phyloP scores from a whole-genome alignment of 2,329 filamentous ascomycete genomes.

The Orbilia javanica region DNA sequence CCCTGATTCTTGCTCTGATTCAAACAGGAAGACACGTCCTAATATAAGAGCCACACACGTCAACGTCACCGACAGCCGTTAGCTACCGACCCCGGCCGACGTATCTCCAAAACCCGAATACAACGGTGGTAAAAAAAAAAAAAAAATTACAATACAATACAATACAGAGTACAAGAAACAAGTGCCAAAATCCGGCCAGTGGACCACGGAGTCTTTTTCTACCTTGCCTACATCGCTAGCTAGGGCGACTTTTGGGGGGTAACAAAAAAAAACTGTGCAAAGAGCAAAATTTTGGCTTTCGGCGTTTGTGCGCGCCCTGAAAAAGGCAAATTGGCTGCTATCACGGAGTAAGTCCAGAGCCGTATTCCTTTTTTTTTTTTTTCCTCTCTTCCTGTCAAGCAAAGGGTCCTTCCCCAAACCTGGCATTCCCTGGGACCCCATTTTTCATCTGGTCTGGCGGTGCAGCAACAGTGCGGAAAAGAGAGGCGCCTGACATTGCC shows the following conservation, averaged over 20 bases:
- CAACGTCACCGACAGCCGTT: slow-evolving; percentile 23
- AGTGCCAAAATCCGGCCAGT: slow-evolving; percentile 45
- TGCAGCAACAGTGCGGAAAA: not conserved
- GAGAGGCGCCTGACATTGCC: slow-evolving; percentile 56
- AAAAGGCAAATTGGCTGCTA: slow-evolving; percentile 47
- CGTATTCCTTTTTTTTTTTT: slow-evolving; percentile 35
- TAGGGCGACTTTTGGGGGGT: slow-evolving; percentile 18
- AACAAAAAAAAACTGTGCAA: slow-evolving; percentile 11
- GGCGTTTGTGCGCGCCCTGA: slow-evolving; percentile 55
- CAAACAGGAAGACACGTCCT: not conserved
- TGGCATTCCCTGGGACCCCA: slow-evolving; percentile 43
- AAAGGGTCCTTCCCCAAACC: slow-evolving; percentile 16
- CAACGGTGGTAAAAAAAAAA: slow-evolving; percentile 55
- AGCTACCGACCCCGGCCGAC: slow-evolving; percentile 19
- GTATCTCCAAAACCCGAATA: slow-evolving; percentile 53
- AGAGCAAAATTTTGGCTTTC: slow-evolving; percentile 40
- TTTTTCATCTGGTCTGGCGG: slow-evolving; percentile 29
- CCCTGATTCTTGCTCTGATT: slow-evolving; percentile 19
- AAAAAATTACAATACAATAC: too few relatives aligned
- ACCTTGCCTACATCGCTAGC: slow-evolving; percentile 11
- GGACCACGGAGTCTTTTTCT: slow-evolving; percentile 48
- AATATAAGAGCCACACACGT: slow-evolving; percentile 41
- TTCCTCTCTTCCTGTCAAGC: not conserved
- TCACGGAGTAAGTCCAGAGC: slow-evolving; percentile 57
- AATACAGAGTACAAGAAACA: too few relatives aligned